Evolutionary conservation across 768 basidiomycete species (phyloP), one percentile per base, ranked within the genome.

Genomic region (Sporobolomyces roseus): DNA sequence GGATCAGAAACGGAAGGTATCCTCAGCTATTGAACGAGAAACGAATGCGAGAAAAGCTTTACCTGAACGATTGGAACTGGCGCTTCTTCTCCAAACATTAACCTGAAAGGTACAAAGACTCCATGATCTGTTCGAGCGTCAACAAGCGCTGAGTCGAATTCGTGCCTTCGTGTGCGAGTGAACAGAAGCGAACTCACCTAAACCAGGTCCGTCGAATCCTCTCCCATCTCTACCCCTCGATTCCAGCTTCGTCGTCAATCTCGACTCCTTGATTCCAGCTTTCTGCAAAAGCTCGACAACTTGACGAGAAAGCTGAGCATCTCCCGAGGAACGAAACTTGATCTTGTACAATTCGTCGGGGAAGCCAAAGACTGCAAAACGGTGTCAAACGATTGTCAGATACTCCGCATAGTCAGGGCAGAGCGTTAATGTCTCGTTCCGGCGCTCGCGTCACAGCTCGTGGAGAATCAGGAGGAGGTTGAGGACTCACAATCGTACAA

Each of bases 31-130:
- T 4, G n/a, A n/a, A 35, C 9, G 61, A 1, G 66, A 9, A 10
- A 6, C 43, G 35, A 56, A n/a, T n/a, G n/a, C n/a, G n/a, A 38
- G 85, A 86, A 3, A 84, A 86, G 21, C 1, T 46, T 51, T 10
- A 65, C 70, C 78, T 90, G 83, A 25, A 90, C 83, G 74, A 90
- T 83, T 3, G 89, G 89, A 23, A 90, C 79, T 8, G 86, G 83
- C 53, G 64, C 43, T 0, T 29, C 1, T n/a, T 71, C 65, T n/a
- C 48, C 58, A 74, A 90, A 90, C 89, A 90, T 90, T 66, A 87
- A 76, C 51, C 82, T 81, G 81, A 90, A 89, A 3, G 89, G 89
- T 17, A 91, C 80, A 76, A 90, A 90, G 51, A 90, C 88, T 29
- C 89, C 89, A 74, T 89, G 88, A 75, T 89, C 88, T 68, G 43